A percentile compares a stretch with the other conserved stretches of the same genome.
phyloP scores from a whole-genome alignment of 495 filamentous ascomycete species.

The Penicillium nucicola region DNA sequence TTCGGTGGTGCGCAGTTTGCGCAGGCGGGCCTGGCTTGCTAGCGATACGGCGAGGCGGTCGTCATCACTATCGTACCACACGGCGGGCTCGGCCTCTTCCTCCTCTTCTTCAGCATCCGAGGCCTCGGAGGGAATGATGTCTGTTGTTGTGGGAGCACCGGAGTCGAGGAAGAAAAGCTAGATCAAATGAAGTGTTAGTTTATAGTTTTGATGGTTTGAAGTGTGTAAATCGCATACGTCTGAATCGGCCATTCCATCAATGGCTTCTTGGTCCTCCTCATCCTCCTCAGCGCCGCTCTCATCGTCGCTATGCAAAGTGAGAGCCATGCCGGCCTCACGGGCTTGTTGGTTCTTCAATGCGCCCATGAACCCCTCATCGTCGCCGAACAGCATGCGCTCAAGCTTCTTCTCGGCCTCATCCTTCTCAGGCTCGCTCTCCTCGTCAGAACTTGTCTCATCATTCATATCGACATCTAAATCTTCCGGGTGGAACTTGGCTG shows the following conservation, averaged over 20 bases:
- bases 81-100: conserved; percentile 43
- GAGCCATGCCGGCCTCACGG: conserved; percentile 30
- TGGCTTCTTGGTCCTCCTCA: conserved; percentile 27
- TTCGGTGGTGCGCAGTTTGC: conserved; percentile 77
- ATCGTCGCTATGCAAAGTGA: conserved; percentile 30
- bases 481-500: conserved; percentile 10
- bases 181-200: conserved; percentile 5
- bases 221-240: conserved; percentile 12
- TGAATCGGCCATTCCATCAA: conserved; percentile 58
- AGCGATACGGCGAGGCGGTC: conserved; percentile 82
- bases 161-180: conserved; percentile 72
- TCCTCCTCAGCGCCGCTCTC: conserved; percentile 32
- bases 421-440: conserved; percentile 55
- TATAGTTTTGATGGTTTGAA: background rate
- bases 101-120: conserved; percentile 36
- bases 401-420: conserved; percentile 80
- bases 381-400: conserved; percentile 82
- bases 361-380: conserved; percentile 72
- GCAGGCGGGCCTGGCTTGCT: conserved; percentile 63
- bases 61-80: conserved; percentile 96
- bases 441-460: conserved; percentile 30
- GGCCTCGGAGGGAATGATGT: conserved; percentile 34
- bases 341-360: conserved; percentile 54
- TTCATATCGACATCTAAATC: conserved; percentile 32
- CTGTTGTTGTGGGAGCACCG: conserved; percentile 47